phyloP scores from a whole-genome alignment of 345 rosid genomes.

The Erodium maritimum region DNA sequence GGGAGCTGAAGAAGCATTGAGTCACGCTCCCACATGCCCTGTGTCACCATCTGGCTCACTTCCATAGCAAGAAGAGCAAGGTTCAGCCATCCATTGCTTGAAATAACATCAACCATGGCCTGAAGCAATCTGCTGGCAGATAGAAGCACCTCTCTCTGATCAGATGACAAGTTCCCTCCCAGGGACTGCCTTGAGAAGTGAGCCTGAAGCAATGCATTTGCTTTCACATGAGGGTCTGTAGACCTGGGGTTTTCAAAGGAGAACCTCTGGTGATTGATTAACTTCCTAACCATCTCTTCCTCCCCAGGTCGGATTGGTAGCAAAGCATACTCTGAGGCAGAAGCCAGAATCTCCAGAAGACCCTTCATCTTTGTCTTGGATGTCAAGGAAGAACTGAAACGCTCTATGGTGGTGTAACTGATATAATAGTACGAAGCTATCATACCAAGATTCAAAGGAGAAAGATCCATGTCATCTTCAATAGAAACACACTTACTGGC shows the following conservation, averaged over 20 bases:
- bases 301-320: constrained; percentile 80
- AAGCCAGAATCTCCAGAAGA: constrained; percentile 70
- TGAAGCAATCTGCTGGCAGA: constrained; percentile 70
- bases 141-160: constrained; percentile 79
- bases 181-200: constrained; percentile 75
- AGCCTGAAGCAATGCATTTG: constrained; percentile 83
- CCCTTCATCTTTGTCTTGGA: constrained; percentile 91
- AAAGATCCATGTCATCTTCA: too few relatives aligned
- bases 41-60: constrained; percentile 90
- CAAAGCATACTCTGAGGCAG: constrained; percentile 78
- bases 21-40: constrained; percentile 94
- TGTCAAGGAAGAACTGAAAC: constrained; percentile 75
- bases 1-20: constrained; percentile 92
- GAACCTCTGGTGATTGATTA: constrained; percentile 83
- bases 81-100: constrained; percentile 85
- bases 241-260: constrained; percentile 70
- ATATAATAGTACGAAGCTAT: constrained; percentile 80
- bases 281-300: constrained; percentile 64
- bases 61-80: constrained; percentile 88
- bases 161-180: constrained; percentile 58
- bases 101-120: constrained; percentile 81
- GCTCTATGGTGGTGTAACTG: constrained; percentile 79
- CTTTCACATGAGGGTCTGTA: constrained; percentile 80
- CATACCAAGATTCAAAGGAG: constrained; percentile 78
- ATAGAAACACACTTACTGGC: constrained; percentile 70